Base-by-base conservation (phyloP, 2,329 filamentous ascomycete genomes). In the Scedosporium aurantiacum region DNA sequence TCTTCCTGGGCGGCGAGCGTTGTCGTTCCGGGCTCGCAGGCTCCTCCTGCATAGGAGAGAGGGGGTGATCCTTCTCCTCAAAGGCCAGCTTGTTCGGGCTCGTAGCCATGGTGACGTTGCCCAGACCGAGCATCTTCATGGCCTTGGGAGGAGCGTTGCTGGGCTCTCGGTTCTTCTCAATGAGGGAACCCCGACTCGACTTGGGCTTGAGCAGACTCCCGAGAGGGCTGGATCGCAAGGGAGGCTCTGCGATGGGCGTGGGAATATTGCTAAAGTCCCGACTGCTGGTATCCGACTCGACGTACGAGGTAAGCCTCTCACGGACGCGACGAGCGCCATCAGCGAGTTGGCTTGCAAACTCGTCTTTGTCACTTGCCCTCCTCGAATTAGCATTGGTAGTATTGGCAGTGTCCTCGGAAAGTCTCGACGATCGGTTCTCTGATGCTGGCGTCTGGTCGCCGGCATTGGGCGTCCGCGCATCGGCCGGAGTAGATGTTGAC, bases 341-440 rank as follows among this genome's bases (percentile, higher is more conserved):
- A 2, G 87, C 88, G 45, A 92, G 79, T 67, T 91, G 87, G 60
- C 80, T 84, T 18, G 87, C 85, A 68, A 92, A 91, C 28, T 90
- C 88, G 60, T 90, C 84, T 4, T 81, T 79, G 60, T 86, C 84
- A 16, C 43, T 52, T 40, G 41, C 27, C 37, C 12, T n/a, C 18
- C 25, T 52, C 54, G 55, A 40, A 27, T 54, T 54, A 23, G 5
- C 50, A 54, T 54, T 23, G 4, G 32, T 37, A 54, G 50, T 23
- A 23, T 54, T 27, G 16, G 4, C 23, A 23, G 50, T 27, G 8
- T 54, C 50, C 18, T 27, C 23, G 23, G 50, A 54, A 23, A 23
- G 50, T 10, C 50, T 18, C 6, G 50, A 23, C 12, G 50, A 54
- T 23, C 40, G 25, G 41, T 16, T 21, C 18, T 59, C 23, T 5